Percentiles rank a stretch among this genome's conserved stretches.
Evolutionary conservation across 805 yeast species (phyloP).

Genomic region (Zygosaccharomyces gambellarensis): DNA sequence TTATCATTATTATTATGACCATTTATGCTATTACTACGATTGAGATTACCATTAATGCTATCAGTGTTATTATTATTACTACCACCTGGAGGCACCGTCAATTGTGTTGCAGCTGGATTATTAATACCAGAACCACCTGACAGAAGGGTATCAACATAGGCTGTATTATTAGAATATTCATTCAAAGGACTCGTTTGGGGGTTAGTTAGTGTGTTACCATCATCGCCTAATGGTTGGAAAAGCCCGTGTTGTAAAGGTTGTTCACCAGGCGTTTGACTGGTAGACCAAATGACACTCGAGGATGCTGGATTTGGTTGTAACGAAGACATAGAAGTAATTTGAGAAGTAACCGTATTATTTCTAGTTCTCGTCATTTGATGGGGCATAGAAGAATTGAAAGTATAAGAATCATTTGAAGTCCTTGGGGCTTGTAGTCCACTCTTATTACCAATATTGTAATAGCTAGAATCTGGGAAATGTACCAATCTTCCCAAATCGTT

Average conservation of each 20-base stretch:
- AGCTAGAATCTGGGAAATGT: constrained; percentile 28
- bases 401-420: constrained; percentile 31
- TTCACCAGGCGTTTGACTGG: constrained; percentile 12
- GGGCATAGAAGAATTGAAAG: constrained; percentile 16
- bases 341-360: constrained; percentile 34
- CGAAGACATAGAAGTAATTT: constrained; percentile 33
- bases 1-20: constrained; percentile 8
- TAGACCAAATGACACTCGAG: constrained; percentile 27
- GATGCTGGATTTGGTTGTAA: constrained; percentile 19
- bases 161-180: constrained; percentile 18
- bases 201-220: constrained; percentile 3
- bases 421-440: constrained; percentile 19
- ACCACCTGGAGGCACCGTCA: constrained; percentile 1
- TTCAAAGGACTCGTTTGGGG: constrained; percentile 17
- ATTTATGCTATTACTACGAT: constrained; percentile 9
- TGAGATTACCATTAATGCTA: constrained; percentile 2
- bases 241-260: constrained; percentile 24
- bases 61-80: neutral
- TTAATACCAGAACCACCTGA: constrained; percentile 6
- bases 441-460: constrained; percentile 10
- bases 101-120: neutral
- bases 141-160: constrained; percentile 22
- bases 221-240: constrained; percentile 10
- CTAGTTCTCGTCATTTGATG: constrained; percentile 31
- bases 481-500: constrained; percentile 25